Base-by-base conservation (phyloP, 2,329 filamentous ascomycete genomes). In the Nigrospora osmanthi region DNA sequence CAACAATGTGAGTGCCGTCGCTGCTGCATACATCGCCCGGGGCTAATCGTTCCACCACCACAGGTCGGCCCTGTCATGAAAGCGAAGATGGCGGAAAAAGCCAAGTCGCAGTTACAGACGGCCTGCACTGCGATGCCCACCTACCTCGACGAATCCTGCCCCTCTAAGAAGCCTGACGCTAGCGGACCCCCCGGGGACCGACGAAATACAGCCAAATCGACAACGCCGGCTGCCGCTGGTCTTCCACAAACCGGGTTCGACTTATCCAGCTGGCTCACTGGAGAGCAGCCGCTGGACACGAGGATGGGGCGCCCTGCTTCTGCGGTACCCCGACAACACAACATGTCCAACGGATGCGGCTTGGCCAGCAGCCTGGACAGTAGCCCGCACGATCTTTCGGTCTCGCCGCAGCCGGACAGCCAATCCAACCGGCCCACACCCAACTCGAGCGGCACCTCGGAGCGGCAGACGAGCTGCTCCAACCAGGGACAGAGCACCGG, bases 351-450 rank as follows among this genome's bases (percentile, higher is more conserved):
- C 12, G 11, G 30, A 11, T 38, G 54, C 33, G 61, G 66, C 16
- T 76, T 71, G 47, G 67, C 59, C 11, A 62, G 64, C 11, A 62
- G 62, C 16, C 70, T 71, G n/a, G 60, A 59, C 36, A 66, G 61
- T 43, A 72, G 70, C 14, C 63, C 63, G 17, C 72, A 70, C 42
- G 72, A 75, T 36, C 56, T 70, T 45, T 73, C 71, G 1, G 65
- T 62, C 4, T 78, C 76, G 0, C 69, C 75, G 3, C 74, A 76
- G 15, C 54, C 54, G n/a, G 68, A 66, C 17, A 68, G 66, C 7
- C 64, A 64, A 40, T 80, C 77, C 3, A 76, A 70, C 48, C 65
- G 73, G n/a, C 76, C 71, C 17, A 82, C 79, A 11, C 79, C 79
- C 3, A 81, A 76, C 53, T 82, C 79, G 4, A 79, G 73, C 53